Conservation (phyloP, 805 yeast species). For the Schwanniomyces yamadae region DNA sequence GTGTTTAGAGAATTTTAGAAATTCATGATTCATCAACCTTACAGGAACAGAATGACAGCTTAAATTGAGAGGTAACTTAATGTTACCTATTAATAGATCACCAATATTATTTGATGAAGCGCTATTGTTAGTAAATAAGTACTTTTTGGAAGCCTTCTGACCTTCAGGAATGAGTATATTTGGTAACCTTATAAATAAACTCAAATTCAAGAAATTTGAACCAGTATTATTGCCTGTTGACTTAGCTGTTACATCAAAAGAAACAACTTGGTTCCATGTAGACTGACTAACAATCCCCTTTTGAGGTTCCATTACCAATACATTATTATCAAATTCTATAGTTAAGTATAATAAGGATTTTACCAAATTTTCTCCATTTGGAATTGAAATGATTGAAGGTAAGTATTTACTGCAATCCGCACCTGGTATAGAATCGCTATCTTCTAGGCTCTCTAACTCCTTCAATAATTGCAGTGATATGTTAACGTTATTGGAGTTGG, state of each 20-base stretch:
- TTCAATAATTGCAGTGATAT: constrained; percentile 32
- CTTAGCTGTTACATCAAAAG: constrained; percentile 73
- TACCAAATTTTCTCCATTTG: constrained; percentile 50
- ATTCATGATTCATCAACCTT: constrained; percentile 65
- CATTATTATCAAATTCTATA: constrained; percentile 92
- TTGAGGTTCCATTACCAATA: constrained; percentile 82
- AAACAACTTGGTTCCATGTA: constrained; percentile 83
- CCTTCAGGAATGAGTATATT: constrained; percentile 51
- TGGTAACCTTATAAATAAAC: constrained; percentile 78
- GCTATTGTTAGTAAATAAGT: constrained; percentile 29
- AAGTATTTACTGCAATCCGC: constrained; percentile 37
- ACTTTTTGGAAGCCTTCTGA: constrained; percentile 27
- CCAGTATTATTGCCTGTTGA: constrained; percentile 31
- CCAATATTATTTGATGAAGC: constrained; percentile 37
- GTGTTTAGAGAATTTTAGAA: constrained; percentile 29
- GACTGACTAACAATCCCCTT: constrained; percentile 79
- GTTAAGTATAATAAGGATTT: constrained; percentile 80
- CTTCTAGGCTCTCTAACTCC: constrained; percentile 23
- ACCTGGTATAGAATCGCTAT: constrained; percentile 24
- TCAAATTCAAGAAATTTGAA: constrained; percentile 63
- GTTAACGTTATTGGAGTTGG: constrained; percentile 41
- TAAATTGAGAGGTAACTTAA: constrained; percentile 59
- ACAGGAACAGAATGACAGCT: constrained; percentile 48
- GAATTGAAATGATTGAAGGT: constrained; percentile 56
- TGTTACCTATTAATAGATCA: constrained; percentile 76